A percentile compares a stretch with the other conserved stretches of the same genome.
phyloP scores from a whole-genome alignment of 2,329 filamentous ascomycete species.

The Nakataea oryzae region DNA sequence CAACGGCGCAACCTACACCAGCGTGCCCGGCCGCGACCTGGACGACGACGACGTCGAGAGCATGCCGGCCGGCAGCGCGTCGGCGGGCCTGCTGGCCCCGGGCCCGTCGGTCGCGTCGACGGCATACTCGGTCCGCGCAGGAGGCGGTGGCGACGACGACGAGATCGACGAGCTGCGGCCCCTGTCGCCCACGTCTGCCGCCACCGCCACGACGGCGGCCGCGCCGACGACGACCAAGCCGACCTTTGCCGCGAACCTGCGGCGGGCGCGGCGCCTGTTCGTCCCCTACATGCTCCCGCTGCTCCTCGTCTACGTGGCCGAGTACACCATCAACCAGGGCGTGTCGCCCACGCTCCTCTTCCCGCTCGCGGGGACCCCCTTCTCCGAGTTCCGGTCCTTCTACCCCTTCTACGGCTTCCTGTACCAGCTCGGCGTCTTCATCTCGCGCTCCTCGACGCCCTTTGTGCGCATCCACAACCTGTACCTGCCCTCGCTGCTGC shows the following conservation, averaged over 20 bases:
- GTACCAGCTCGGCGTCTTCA: conserved; percentile 91
- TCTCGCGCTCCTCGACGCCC: conserved; percentile 83
- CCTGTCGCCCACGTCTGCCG: no score
- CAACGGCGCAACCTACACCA: conserved; percentile 35
- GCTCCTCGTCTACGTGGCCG: conserved; percentile 84
- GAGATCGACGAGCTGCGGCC: neutral
- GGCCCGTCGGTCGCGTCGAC: conserved; percentile 27
- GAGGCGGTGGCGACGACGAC: conserved; percentile 15
- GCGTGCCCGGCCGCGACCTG: conserved; percentile 31
- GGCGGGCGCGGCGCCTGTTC: conserved; percentile 60
- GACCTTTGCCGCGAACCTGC: conserved; percentile 40
- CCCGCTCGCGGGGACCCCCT: conserved; percentile 65
- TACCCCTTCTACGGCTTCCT: conserved; percentile 93
- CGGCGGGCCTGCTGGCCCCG: conserved; percentile 37
- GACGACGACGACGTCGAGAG: conserved; percentile 23
- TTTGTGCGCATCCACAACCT: conserved; percentile 74
- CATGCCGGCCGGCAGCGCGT: conserved; percentile 24
- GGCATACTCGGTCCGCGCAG: conserved; percentile 23
- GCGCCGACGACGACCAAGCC: conserved; percentile 3
- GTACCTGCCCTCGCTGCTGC: conserved; percentile 74
- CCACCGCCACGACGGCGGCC: neutral
- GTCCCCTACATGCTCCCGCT: conserved; percentile 81
- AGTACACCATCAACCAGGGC: conserved; percentile 97
- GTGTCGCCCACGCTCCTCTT: conserved; percentile 86
- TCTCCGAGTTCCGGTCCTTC: conserved; percentile 72